Base-by-base conservation (phyloP, 2,329 filamentous ascomycete species). In the Alternaria sp. region DNA sequence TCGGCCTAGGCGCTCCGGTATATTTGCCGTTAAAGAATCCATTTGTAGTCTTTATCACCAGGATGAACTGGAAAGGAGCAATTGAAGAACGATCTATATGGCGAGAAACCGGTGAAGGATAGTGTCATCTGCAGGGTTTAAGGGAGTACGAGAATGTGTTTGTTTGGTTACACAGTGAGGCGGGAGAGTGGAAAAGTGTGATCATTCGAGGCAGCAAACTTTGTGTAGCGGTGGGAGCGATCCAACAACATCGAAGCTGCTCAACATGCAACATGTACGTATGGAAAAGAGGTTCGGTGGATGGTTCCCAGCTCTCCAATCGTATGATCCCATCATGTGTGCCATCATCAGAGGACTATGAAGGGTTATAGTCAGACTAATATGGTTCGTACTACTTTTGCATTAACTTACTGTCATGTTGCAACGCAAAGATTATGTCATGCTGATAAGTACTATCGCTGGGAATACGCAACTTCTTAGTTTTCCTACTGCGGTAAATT, bases 1-100 rank as follows among this genome's bases (percentile, higher is more conserved):
- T n/a, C 39, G 55, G 2, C 38, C 32, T 26, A 52, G 20, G 30
- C 36, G 54, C 30, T 61, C 54, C 1, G 44, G 61, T 38, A 58
- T 36, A 1, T 20, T 59, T 16, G 39, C 20, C 1, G n/a, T 24
- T 22, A 47, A 22, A 11, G 34, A 41, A 51, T 51, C 48, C 48
- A 51, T 48, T 12, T 30, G n/a, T 28, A 12, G 8, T n/a, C 18
- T 24, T 20, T 36, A 20, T 4, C 7, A 24, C 18, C 14, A 18
- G n/a, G 16, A 38, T n/a, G 3, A 16, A 26, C 9, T 18, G 36
- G 28, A 5, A 18, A 16, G 7, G 3, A 39, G 16, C 48, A 20
- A 7, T 12, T 5, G 14, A 1, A 5, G 48, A 30, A 7, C 28
- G 34, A 4, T 28, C 46, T 51, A 51, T 51, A 51, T 51, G 48